phyloP scores from a whole-genome alignment of 2,329 filamentous ascomycete species.

The Botrytis galanthina region DNA sequence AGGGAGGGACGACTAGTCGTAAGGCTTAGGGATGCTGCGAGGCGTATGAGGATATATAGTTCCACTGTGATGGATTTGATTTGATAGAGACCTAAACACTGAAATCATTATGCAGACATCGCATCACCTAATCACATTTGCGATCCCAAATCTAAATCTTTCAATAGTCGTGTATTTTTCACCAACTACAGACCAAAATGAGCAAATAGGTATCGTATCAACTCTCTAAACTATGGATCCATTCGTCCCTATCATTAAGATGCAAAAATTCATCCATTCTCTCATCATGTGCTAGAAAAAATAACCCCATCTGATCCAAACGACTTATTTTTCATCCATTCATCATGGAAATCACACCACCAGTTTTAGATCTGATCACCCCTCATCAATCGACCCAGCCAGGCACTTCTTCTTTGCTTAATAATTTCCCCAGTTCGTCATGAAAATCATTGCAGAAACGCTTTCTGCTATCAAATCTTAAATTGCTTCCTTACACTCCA shows the following conservation, averaged over 20 bases:
- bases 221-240: conserved; percentile 11
- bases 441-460: conserved; percentile 12
- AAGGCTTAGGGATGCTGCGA: background rate
- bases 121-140: background rate
- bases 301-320: conserved; percentile 1
- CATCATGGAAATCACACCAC: conserved; percentile 1
- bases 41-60: background rate
- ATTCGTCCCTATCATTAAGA: conserved; percentile 9
- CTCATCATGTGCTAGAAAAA: conserved; percentile 6
- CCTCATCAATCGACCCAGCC: background rate
- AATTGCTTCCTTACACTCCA: conserved; percentile 12
- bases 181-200: background rate
- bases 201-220: conserved; percentile 15
- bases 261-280: background rate
- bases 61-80: background rate
- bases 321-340: background rate
- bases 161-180: background rate
- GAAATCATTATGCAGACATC: background rate
- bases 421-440: background rate
- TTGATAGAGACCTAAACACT: background rate
- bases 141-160: background rate
- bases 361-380: background rate
- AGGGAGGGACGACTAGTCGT: background rate
- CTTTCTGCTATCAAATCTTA: conserved; percentile 5
- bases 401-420: background rate